Base-by-base conservation (phyloP, 73 alveolate species). In the Blepharisma stoltei region DNA sequence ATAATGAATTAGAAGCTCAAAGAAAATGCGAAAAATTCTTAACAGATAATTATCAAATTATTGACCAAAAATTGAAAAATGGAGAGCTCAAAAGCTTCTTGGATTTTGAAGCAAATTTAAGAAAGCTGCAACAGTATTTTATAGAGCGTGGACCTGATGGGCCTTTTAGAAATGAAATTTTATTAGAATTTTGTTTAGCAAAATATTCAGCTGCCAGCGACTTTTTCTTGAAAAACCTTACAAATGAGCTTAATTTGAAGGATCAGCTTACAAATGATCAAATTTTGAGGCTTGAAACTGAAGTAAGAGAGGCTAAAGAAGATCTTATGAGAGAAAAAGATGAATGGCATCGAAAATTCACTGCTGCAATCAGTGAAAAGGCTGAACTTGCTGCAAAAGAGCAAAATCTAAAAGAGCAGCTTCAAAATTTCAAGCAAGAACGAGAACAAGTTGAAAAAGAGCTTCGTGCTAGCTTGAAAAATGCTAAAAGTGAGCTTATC, bases 351-450 rank as follows among this genome's bases (percentile, higher is more conserved):
- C 32, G 78, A 41, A 89, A 86, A 65, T 43, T 83, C 47, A 78
- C 90, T 41, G 32, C 78, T 32, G 71, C 86, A 23, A 91, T 91
- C 81, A 83, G 60, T 67, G 94, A 95, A 77, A 91, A 88, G 60
- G 90, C 95, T 71, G 95, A 93, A 50, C 83, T 86, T 43, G 80
- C 85, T 55, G 93, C 95, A 23, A 87, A 88, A 41, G 94, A 88
- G 70, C 83, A 94, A 67, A 88, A 83, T 54, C 70, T 91, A 27
- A 82, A 90, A 78, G 97, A 93, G 49, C 83, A 80, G 14, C 82
- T 93, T 47, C 89, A 82, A n/a, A 73, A 76, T 20, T 67, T 82
- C 11, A 77, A 91, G 77, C 78, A 85, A 68, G 96, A 93, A 77
- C 82, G 88, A 78, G 92, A 91, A 25, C 38, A 86, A 67, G 43